Conservation (phyloP, 225 moss, liverwort and hornwort genomes). For the Physcomitrium patens region DNA sequence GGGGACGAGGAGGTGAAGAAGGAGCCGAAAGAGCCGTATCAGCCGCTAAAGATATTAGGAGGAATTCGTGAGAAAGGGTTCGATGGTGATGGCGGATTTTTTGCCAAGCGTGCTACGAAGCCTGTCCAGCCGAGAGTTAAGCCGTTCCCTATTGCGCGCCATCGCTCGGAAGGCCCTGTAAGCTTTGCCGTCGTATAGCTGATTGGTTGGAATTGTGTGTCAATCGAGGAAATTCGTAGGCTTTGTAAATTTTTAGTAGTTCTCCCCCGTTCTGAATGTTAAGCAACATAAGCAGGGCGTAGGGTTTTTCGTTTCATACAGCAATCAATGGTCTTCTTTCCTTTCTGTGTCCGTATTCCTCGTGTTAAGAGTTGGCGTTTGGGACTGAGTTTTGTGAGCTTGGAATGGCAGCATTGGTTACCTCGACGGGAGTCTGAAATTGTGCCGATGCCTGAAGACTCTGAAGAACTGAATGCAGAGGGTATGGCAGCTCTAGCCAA, state of each 20-base stretch:
- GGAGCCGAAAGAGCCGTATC: slow-evolving; percentile 46
- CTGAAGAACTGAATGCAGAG: slow-evolving; percentile 58
- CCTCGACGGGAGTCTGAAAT: slow-evolving; percentile 39
- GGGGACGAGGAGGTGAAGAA: slow-evolving; percentile 25
- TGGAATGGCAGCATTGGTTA: slow-evolving; percentile 72
- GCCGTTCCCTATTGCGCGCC: slow-evolving; percentile 88
- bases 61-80: slow-evolving; percentile 85
- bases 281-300: background rate
- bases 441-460: slow-evolving; percentile 56
- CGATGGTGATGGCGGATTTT: slow-evolving; percentile 36
- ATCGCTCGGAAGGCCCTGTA: slow-evolving; percentile 78
- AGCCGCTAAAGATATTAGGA: slow-evolving; percentile 62
- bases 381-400: slow-evolving; percentile 25
- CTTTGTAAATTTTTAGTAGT: background rate
- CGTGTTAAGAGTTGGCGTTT: background rate
- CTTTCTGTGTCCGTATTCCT: background rate
- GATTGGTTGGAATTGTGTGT: background rate
- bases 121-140: slow-evolving; percentile 54
- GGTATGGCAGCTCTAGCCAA: slow-evolving; percentile 54
- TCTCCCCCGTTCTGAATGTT: background rate
- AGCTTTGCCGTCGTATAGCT: slow-evolving; percentile 17
- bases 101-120: background rate
- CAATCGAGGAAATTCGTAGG: background rate
- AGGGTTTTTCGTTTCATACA: slow-evolving; percentile 10
- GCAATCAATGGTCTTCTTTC: background rate